phyloP scores from a whole-genome alignment of 169 alveolate genomes.

The Pseudocohnilembus persalinus region DNA sequence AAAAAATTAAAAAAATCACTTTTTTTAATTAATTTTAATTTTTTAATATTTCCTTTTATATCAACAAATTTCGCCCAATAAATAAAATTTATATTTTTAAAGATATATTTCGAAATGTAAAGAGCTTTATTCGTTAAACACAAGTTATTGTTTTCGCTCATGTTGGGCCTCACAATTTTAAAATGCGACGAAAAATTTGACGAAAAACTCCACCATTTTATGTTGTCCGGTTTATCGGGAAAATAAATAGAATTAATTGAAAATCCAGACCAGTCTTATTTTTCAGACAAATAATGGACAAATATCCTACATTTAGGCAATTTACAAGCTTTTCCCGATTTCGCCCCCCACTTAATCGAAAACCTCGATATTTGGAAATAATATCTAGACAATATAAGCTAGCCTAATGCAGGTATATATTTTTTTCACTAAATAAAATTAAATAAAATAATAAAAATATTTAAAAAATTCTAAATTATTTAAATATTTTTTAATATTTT shows the following conservation, averaged over 20 bases:
- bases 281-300: slow-evolving; percentile 48
- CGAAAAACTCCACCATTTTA: slow-evolving; percentile 25
- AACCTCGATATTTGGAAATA: slow-evolving; percentile 51
- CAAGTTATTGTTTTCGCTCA: slow-evolving; percentile 58
- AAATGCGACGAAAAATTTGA: slow-evolving; percentile 1
- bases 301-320: slow-evolving; percentile 23
- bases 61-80: slow-evolving; percentile 62
- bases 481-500: no score
- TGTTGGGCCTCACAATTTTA: slow-evolving; percentile 47
- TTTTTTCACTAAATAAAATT: slow-evolving; percentile 50
- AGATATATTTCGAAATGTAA: slow-evolving; percentile 78
- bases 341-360: slow-evolving; percentile 28
- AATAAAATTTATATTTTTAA: slow-evolving; percentile 72
- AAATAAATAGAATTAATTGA: slow-evolving; percentile 22
- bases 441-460: no score
- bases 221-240: slow-evolving; percentile 51
- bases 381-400: slow-evolving; percentile 50
- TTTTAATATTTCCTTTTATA: slow-evolving; percentile 47
- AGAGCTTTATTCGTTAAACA: slow-evolving; percentile 83
- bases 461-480: no score
- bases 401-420: slow-evolving; percentile 67
- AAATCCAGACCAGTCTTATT: slow-evolving; percentile 36
- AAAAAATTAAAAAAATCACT: slow-evolving; percentile 29
- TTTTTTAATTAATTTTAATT: neutral
- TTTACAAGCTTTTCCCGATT: slow-evolving; percentile 18